Evolutionary conservation across 495 filamentous ascomycete genomes (phyloP), one percentile per base, ranked within the genome.

Genomic region (Talaromyces nanjingensis): DNA sequence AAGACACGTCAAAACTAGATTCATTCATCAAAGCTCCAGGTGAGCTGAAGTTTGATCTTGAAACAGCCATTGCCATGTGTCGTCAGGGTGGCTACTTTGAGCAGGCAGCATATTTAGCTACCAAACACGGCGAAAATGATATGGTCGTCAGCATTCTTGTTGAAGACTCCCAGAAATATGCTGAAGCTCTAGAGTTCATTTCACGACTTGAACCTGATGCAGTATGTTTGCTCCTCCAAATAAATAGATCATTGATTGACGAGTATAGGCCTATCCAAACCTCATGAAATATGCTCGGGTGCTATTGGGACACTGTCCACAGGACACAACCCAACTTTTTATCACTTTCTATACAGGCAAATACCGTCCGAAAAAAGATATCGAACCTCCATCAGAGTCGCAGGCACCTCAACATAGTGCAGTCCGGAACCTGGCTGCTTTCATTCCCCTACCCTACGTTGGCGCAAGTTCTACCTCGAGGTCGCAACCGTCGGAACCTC

Each of bases 1-100:
- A 98, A 70, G 93, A 98, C 70, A 93, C 96, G 7, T 86, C 89
- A 42, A 98, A 98, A 74, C 81, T 98, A 16, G 93, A 98, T 67
- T 88, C 89, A 59, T 98, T 98, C 66, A 98, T 98, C 73, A 96
- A 96, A 71, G 92, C 92, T 52, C 91, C 92, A 3, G 93, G 91
- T 2, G 93, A 97, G 69, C 83, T 96, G 37, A 97, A 94, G 67
- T 98, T 98, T 73, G 94, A 98, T 75, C 79, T 98, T 7, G 94
- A 98, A 65, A 98, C 96, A 6, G 96, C 96, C 2, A 98, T 98
- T 59, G 86, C 88, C 4, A 98, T 98, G 94, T 98, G 94, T 68
- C 86, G 96, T 18, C 94, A 98, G 76, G 96, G 92, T 24, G 92
- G 96, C n/a, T 98, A 98, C 72, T 93, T 88, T 70, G 91, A 97